These are phyloP conservation scores for Ophiosphaerella narmari DNA, from an alignment of 2,329 filamentous ascomycete genomes.

Conservation along the genomic window DNA sequence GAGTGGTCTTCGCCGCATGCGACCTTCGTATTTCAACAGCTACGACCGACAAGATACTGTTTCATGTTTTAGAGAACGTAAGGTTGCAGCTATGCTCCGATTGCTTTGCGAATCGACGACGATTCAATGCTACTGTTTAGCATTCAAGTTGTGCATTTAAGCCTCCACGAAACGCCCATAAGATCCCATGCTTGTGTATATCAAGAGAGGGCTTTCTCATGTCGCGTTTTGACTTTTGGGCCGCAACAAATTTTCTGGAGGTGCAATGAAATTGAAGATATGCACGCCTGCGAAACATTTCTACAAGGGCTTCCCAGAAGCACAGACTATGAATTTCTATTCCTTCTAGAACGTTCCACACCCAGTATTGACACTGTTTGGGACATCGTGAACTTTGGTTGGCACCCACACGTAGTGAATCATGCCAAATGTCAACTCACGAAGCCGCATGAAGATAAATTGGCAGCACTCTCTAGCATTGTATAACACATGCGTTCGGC, in stretches of 20 bases:
- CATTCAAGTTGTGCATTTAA: not conserved
- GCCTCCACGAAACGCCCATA: not conserved
- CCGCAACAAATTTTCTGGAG: slow-evolving; percentile 10
- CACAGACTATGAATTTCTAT: too few relatives aligned
- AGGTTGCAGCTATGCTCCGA: not conserved
- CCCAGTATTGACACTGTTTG: too few relatives aligned
- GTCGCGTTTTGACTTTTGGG: slow-evolving; percentile 8
- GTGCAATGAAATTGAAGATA: slow-evolving; percentile 2
- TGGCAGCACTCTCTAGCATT: slow-evolving; percentile 1
- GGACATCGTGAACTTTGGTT: not conserved
- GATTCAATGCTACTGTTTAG: not conserved
- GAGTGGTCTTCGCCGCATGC: not conserved
- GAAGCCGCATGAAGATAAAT: slow-evolving; percentile 1
- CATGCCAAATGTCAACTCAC: slow-evolving; percentile 1
- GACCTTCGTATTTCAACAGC: slow-evolving; percentile 3
- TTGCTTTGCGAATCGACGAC: not conserved
- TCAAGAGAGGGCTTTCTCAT: slow-evolving; percentile 8
- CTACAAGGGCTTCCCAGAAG: not conserved
- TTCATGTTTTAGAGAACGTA: not conserved
- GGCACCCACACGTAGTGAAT: not conserved
- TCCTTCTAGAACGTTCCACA: too few relatives aligned
- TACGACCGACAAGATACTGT: not conserved
- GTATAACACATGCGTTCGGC: not conserved
- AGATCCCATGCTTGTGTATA: slow-evolving; percentile 7
- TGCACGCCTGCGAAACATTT: slow-evolving; percentile 1